Evolutionary conservation across 495 filamentous ascomycete genomes (phyloP), one percentile per base, ranked within the genome.

Genomic region (Neohortaea acidophila): DNA sequence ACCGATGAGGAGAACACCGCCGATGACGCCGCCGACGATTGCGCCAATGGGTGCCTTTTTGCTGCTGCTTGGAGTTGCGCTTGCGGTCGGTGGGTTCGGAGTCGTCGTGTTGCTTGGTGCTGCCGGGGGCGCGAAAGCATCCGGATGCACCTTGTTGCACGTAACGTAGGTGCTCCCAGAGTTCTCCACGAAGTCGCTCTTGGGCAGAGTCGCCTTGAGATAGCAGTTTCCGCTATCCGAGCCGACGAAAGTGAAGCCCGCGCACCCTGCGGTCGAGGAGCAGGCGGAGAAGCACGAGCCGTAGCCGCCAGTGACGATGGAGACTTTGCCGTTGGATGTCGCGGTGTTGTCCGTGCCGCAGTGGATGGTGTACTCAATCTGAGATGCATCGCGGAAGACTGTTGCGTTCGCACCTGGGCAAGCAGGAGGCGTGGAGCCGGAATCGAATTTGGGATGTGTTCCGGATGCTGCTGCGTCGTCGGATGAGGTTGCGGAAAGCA

Each of bases 11-110:
- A 38, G 42, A 3, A 58, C 30, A 14, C 48, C 51, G 17, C 51
- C 55, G 17, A 58, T 36, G n/a, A 58, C 51, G 14, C 48, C 53
- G 22, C 55, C 55, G 24, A 44, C 51, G 22, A 58, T 52, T 8
- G 45, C 36, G 30, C 52, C 48, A 10, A 35, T 33, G 39, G 36
- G 28, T 13, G 27, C 28, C 17, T 33, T 44, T 28, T 43, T 51
- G 27, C 31, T 14, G 3, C 13, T 32, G 13, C 22, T 36, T n/a
- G n/a, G n/a, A n/a, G n/a, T n/a, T n/a, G n/a, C n/a, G n/a, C n/a
- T n/a, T n/a, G n/a, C n/a, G n/a, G n/a, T n/a, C 15, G 14, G 5
- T 4, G 13, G 20, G 19, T 32, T n/a, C 8, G 33, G 19, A 10
- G 28, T 18, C n/a, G 7, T 7, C 2, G 33, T 21, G 22, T 14